These are phyloP conservation scores for Fagus sylvatica DNA, from an alignment of 306 rosid species.

Conservation along the genomic window DNA sequence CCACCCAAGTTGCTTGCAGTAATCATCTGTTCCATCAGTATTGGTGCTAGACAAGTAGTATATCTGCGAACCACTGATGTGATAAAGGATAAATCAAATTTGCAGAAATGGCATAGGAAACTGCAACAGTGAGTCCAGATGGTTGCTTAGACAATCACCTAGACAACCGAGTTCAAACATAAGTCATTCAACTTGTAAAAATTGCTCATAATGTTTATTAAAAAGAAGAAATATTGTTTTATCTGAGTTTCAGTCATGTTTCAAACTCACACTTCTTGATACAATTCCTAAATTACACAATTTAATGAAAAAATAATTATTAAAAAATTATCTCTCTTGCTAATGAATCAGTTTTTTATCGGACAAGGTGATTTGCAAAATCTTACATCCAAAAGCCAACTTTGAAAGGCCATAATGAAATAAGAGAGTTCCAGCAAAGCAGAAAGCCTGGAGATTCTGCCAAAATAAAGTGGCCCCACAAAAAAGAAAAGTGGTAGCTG, in stretches of 20 bases:
- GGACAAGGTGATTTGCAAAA: too few relatives aligned
- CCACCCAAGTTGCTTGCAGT: slow-evolving; percentile 79
- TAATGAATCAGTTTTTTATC: not conserved
- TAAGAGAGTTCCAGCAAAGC: not conserved
- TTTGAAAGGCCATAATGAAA: not conserved
- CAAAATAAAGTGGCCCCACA: not conserved
- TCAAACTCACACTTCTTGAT: not conserved
- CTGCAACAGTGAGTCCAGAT: slow-evolving; percentile 11
- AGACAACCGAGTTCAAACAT: not conserved
- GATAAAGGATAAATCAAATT: slow-evolving; percentile 32
- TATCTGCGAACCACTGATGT: slow-evolving; percentile 75
- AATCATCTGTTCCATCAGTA: slow-evolving; percentile 67
- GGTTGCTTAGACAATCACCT: slow-evolving; percentile 6
- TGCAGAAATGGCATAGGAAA: slow-evolving; percentile 6
- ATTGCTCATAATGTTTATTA: too few relatives aligned
- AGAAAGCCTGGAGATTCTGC: not conserved
- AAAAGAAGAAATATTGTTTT: not conserved
- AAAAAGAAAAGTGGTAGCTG: not conserved
- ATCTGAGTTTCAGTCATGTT: not conserved
- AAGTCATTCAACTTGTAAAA: not conserved
- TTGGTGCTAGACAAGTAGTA: slow-evolving; percentile 76
- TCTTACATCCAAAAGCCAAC: too few relatives aligned
- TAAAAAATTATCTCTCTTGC: not conserved
- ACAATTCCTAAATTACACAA: not conserved
- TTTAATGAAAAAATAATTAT: not conserved